phyloP scores from a whole-genome alignment of 208 protist species.

The Leishmania tarentolae region DNA sequence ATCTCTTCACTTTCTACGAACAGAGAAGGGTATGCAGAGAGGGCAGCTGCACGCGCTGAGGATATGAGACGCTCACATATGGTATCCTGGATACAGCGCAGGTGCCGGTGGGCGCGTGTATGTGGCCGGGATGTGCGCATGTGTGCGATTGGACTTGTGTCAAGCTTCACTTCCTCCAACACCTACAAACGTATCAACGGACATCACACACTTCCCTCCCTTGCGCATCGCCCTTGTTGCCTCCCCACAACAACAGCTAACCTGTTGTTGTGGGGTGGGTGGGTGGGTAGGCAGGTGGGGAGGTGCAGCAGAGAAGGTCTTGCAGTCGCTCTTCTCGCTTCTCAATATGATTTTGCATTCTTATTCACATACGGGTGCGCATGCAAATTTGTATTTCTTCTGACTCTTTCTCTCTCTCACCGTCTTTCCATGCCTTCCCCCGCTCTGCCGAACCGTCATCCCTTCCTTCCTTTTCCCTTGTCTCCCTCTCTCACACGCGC shows the following conservation, averaged over 20 bases:
- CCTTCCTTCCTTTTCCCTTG: not conserved
- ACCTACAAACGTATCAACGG: no score
- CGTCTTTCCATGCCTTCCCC: not conserved
- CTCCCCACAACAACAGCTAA: no score
- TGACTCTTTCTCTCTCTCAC: not conserved
- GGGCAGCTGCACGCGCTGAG: not conserved
- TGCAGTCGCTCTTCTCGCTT: not conserved
- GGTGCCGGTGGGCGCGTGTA: no score
- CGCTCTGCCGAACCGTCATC: not conserved
- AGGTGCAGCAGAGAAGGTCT: not conserved
- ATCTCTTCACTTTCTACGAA: not conserved
- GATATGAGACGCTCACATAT: not conserved
- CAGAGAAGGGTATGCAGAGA: not conserved
- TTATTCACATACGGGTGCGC: not conserved
- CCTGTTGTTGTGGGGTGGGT: no score
- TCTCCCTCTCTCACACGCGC: not conserved
- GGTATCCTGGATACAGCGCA: not conserved
- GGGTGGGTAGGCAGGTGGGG: no score
- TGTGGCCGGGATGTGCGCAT: not conserved
- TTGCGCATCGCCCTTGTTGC: no score
- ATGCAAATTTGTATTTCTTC: not conserved
- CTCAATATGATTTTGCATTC: not conserved
- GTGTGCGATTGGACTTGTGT: no score
- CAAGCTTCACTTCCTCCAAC: no score
- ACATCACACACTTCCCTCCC: no score